Evolutionary conservation across 2,329 filamentous ascomycete species (phyloP).

Genomic region (Colletotrichum ledebouriae): DNA sequence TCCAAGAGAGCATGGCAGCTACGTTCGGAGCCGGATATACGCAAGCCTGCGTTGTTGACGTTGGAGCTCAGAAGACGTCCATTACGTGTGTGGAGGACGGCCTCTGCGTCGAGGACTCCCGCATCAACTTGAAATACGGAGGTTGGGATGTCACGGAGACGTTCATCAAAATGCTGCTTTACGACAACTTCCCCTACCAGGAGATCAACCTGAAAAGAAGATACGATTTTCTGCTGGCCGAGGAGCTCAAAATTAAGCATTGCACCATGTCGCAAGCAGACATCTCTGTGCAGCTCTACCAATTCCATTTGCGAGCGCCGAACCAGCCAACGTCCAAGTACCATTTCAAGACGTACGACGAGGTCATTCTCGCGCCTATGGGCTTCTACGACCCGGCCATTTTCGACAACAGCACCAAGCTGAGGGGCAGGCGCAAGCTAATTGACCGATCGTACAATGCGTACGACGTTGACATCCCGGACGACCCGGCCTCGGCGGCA

Average conservation of each 20-base stretch:
- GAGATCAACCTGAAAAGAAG: conserved; percentile 92
- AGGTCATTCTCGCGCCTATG: conserved; percentile 93
- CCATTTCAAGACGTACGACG: conserved; percentile 96
- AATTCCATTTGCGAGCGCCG: conserved; percentile 90
- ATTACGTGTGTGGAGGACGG: conserved; percentile 98
- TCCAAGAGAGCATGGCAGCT: conserved; percentile 95
- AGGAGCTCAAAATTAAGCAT: conserved; percentile 94
- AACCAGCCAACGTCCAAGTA: conserved; percentile 94
- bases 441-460: conserved; percentile 92
- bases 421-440: conserved; percentile 82
- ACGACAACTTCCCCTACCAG: conserved; percentile 93
- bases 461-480: conserved; percentile 88
- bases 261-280: conserved; percentile 93
- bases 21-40: conserved; percentile 97
- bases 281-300: conserved; percentile 87
- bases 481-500: conserved; percentile 88
- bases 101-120: conserved; percentile 92
- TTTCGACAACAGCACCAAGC: conserved; percentile 86
- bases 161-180: conserved; percentile 98
- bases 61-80: conserved; percentile 97
- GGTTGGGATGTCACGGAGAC: conserved; percentile 93
- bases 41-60: conserved; percentile 93
- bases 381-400: conserved; percentile 92
- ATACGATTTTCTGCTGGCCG: conserved; percentile 92
- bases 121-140: conserved; percentile 94